Conservation (phyloP, 2,329 filamentous ascomycete species). For the Hypoxylon sp. region DNA sequence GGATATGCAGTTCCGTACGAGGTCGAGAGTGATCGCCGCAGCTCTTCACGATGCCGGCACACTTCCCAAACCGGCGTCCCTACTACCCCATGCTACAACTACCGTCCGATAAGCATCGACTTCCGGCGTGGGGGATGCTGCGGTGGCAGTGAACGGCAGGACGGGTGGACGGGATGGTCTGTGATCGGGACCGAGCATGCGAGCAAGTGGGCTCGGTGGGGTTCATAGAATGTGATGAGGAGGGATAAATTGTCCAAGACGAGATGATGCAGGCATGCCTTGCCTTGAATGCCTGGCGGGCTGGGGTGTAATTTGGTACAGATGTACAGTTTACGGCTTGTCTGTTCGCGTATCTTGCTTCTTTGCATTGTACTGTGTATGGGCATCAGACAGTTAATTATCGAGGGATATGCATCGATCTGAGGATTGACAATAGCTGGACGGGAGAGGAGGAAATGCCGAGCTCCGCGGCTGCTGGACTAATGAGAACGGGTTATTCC, state of each 20-base stretch:
- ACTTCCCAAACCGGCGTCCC: too few relatives aligned
- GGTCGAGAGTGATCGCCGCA: too few relatives aligned
- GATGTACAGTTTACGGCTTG: too few relatives aligned
- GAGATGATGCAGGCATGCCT: background rate
- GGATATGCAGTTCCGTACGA: too few relatives aligned
- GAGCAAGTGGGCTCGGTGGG: slow-evolving; percentile 21
- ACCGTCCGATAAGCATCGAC: slow-evolving; percentile 10
- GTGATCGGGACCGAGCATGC: slow-evolving; percentile 20
- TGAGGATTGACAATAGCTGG: background rate
- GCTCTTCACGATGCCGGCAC: too few relatives aligned
- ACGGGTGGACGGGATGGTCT: slow-evolving; percentile 2
- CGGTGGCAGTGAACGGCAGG: too few relatives aligned
- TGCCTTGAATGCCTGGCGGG: too few relatives aligned
- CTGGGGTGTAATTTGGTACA: too few relatives aligned
- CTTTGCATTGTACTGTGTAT: too few relatives aligned
- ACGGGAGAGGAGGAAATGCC: background rate
- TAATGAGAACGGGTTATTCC: slow-evolving; percentile 1
- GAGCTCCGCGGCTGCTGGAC: slow-evolving; percentile 18
- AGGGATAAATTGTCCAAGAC: slow-evolving; percentile 3
- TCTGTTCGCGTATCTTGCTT: too few relatives aligned
- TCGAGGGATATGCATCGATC: too few relatives aligned
- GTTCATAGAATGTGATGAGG: background rate
- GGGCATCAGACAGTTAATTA: too few relatives aligned
- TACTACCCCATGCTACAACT: slow-evolving; percentile 8
- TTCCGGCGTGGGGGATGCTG: slow-evolving; percentile 2